Evolutionary conservation across 2,329 filamentous ascomycete species (phyloP).

Genomic region (Trichoderma breve): DNA sequence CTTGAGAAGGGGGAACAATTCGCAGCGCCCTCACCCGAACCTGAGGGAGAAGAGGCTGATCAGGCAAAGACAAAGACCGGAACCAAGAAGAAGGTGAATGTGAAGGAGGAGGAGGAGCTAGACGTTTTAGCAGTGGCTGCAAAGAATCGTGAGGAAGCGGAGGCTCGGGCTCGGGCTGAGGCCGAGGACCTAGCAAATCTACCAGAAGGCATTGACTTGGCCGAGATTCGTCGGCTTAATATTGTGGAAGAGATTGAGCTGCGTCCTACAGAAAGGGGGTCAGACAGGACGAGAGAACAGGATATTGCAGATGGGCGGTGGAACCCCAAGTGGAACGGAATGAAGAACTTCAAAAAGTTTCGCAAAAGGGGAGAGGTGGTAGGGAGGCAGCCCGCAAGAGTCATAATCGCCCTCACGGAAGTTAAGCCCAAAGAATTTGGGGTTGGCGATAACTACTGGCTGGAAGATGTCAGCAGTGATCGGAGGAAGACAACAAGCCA

Average conservation of each 20-base stretch:
- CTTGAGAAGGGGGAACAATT: conserved; percentile 57
- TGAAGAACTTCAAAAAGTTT: conserved; percentile 96
- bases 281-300: conserved; percentile 42
- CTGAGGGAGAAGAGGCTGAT: conserved; percentile 24
- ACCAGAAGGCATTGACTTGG: conserved; percentile 66
- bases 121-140: conserved; percentile 68
- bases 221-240: conserved; percentile 69
- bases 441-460: conserved; percentile 75
- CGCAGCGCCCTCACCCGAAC: conserved; percentile 29
- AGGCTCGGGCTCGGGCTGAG: conserved; percentile 58
- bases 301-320: conserved; percentile 61
- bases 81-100: conserved; percentile 45
- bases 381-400: conserved; percentile 43
- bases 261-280: conserved; percentile 34
- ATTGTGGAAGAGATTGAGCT: conserved; percentile 77
- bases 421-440: conserved; percentile 70
- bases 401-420: conserved; percentile 71
- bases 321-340: conserved; percentile 88
- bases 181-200: conserved; percentile 51
- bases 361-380: conserved; percentile 52
- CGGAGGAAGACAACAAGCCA: conserved; percentile 31
- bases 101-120: conserved; percentile 60
- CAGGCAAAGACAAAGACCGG: neutral
- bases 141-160: conserved; percentile 61
- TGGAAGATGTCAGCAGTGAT: conserved; percentile 49